phyloP scores from a whole-genome alignment of 2,329 filamentous ascomycete species.

The Pyricularia sp. region DNA sequence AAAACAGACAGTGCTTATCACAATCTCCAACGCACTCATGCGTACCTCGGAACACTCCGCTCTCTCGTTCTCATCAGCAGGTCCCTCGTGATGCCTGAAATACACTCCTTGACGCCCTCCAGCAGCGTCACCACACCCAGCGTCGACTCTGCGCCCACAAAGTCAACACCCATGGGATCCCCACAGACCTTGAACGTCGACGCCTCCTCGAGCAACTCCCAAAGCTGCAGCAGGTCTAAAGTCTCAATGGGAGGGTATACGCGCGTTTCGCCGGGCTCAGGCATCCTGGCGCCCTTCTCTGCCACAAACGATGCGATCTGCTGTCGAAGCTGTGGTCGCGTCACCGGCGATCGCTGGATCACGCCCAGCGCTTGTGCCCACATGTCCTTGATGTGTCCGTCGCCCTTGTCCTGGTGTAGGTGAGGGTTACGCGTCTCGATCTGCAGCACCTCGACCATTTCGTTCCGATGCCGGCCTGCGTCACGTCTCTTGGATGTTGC shows the following conservation, averaged over 20 bases:
- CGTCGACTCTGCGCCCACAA: background rate
- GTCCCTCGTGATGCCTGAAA: background rate
- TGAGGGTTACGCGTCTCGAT: slow-evolving; percentile 22
- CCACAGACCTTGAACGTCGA: background rate
- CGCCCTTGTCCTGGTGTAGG: slow-evolving; percentile 19
- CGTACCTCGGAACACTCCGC: no score
- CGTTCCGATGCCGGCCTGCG: background rate
- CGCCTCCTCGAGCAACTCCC: background rate
- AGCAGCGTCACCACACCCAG: slow-evolving; percentile 3
- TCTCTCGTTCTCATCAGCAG: background rate
- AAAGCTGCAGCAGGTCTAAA: background rate
- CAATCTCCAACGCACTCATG: no score
- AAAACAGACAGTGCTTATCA: no score
- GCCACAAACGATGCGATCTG: slow-evolving; percentile 10
- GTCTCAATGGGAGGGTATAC: slow-evolving; percentile 1
- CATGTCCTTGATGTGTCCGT: slow-evolving; percentile 19
- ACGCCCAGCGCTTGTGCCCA: slow-evolving; percentile 19
- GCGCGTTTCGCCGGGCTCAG: background rate
- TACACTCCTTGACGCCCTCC: background rate
- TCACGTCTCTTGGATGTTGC: background rate
- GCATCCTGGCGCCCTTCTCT: background rate
- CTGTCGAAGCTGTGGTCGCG: slow-evolving; percentile 5
- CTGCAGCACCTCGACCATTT: slow-evolving; percentile 17
- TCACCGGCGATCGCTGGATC: slow-evolving; percentile 17
- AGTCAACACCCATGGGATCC: background rate